Conservation (phyloP, 371 early-diverging fungal genomes). For the Rhizopus delemar region DNA sequence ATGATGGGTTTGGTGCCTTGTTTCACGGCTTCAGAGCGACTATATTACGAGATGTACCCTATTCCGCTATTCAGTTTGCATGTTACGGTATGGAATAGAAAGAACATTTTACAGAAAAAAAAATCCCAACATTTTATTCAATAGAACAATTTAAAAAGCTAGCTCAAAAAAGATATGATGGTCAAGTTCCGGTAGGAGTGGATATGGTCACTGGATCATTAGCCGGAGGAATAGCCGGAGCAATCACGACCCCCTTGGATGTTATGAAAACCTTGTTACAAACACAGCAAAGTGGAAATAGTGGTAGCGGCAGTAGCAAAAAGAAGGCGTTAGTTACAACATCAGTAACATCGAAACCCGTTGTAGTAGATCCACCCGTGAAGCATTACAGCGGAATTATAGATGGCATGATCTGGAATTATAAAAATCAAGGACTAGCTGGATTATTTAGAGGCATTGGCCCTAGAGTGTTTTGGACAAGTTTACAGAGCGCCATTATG, state of each 20-base stretch:
- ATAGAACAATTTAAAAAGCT: slow-evolving; percentile 54
- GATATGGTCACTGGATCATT: slow-evolving; percentile 64
- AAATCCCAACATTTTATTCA: background rate
- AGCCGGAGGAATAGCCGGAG: slow-evolving; percentile 72
- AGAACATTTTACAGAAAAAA: background rate
- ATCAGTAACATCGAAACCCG: slow-evolving; percentile 10
- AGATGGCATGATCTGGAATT: slow-evolving; percentile 65
- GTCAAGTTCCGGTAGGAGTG: slow-evolving; percentile 49
- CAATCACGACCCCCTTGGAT: slow-evolving; percentile 69
- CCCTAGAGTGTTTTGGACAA: slow-evolving; percentile 69
- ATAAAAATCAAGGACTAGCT: slow-evolving; percentile 60
- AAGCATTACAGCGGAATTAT: slow-evolving; percentile 67
- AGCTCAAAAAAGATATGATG: slow-evolving; percentile 37
- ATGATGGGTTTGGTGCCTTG: slow-evolving; percentile 63
- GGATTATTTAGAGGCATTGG: slow-evolving; percentile 70
- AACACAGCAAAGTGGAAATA: slow-evolving; percentile 55
- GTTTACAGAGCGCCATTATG: slow-evolving; percentile 68
- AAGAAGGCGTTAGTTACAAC: slow-evolving; percentile 23
- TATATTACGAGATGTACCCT: slow-evolving; percentile 71
- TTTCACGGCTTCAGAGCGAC: slow-evolving; percentile 73
- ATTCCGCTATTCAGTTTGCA: slow-evolving; percentile 73
- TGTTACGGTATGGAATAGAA: slow-evolving; percentile 57
- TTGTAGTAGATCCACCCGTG: slow-evolving; percentile 15
- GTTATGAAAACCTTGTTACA: slow-evolving; percentile 71
- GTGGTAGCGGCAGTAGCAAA: slow-evolving; percentile 6